Evolutionary conservation across 164 flowering plant species (phyloP).

Genomic region (Malania oleifera): DNA sequence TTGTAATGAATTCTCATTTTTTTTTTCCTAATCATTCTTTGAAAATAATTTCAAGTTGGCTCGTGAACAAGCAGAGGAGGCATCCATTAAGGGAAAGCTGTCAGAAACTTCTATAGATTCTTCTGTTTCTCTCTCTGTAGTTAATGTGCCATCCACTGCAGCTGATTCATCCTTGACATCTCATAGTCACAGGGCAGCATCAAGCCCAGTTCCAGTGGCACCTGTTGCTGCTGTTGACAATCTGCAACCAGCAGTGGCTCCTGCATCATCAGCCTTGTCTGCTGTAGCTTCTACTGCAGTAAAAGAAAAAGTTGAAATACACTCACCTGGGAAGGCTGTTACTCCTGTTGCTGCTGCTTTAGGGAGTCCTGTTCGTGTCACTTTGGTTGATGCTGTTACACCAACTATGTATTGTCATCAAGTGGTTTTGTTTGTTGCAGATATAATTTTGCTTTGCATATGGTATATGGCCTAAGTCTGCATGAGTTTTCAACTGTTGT

Average conservation of each 20-base stretch:
- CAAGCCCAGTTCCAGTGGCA: conserved; percentile 21
- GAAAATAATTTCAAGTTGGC: conserved; percentile 24
- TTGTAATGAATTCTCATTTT: neutral
- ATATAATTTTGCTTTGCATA: no score
- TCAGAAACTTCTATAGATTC: conserved; percentile 3
- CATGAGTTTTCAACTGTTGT: no score
- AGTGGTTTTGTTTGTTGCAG: no score
- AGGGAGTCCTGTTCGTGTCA: no score
- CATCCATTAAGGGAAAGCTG: conserved; percentile 12
- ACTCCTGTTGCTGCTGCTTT: no score
- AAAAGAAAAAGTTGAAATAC: no score
- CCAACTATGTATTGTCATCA: neutral
- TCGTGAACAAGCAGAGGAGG: conserved; percentile 24
- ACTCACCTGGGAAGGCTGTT: no score
- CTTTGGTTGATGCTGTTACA: no score
- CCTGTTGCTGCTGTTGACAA: conserved; percentile 15
- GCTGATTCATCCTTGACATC: conserved; percentile 12
- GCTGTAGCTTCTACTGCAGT: no score
- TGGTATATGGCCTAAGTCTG: no score
- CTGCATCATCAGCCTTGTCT: conserved; percentile 13
- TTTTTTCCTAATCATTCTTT: neutral
- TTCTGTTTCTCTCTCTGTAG: conserved; percentile 13
- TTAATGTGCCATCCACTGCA: conserved; percentile 12
- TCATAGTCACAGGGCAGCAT: conserved; percentile 8
- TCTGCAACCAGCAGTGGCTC: conserved; percentile 5